Percentiles rank a stretch among this genome's conserved stretches.
phyloP scores from a whole-genome alignment of 768 basidiomycete species.

The Macrolepiota dolichaula region DNA sequence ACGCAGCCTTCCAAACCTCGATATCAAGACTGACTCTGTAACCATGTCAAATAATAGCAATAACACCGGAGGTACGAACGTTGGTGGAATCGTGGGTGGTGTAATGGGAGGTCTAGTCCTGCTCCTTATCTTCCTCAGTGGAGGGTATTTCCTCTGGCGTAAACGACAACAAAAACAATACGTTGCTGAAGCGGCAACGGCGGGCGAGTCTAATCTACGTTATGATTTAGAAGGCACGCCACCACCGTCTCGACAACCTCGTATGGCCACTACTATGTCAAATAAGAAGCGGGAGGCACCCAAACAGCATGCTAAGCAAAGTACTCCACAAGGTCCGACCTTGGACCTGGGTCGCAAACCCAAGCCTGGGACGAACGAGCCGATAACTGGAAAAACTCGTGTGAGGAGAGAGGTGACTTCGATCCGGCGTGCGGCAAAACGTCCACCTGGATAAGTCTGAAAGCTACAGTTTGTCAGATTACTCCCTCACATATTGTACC shows the following conservation, averaged over 20 bases:
- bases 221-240: neutral
- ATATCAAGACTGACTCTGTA: neutral
- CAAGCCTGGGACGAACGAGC: neutral
- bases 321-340: neutral
- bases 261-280: neutral
- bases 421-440: neutral
- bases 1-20: constrained; percentile 3
- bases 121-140: neutral
- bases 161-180: neutral
- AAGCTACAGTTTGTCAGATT: neutral
- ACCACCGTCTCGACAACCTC: neutral
- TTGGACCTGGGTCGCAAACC: neutral
- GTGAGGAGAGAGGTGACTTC: neutral
- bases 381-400: neutral
- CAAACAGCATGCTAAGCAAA: neutral
- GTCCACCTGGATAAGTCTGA: neutral
- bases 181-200: too few species aligned
- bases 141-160: neutral
- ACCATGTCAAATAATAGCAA: neutral
- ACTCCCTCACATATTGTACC: too few species aligned
- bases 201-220: neutral
- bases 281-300: neutral
- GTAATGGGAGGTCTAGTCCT: constrained; percentile 12
- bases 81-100: constrained; percentile 14
- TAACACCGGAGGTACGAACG: neutral